A percentile compares a stretch with the other conserved stretches of the same genome.
These are phyloP conservation scores for Colletotrichum horii DNA, from an alignment of 2,329 filamentous ascomycete genomes.

Conservation along the genomic window DNA sequence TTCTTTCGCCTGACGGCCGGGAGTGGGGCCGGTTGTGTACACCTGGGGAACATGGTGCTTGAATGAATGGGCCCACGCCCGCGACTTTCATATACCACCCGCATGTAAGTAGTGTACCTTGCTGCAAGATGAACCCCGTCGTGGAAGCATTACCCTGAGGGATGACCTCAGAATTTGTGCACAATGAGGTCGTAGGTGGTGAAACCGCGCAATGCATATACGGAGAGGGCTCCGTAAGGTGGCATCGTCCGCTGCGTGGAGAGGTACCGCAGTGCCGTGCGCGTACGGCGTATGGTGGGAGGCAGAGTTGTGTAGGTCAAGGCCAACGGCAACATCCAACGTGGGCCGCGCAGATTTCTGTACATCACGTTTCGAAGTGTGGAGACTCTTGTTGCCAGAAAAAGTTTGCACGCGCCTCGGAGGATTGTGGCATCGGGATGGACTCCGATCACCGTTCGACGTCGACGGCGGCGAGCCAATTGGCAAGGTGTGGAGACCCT, in stretches of 20 bases:
- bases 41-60: background rate
- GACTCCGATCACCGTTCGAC: slow-evolving; percentile 1
- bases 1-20: background rate
- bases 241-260: background rate
- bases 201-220: background rate
- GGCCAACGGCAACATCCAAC: background rate
- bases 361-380: background rate
- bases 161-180: background rate
- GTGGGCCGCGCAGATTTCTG: background rate
- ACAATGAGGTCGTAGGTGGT: background rate
- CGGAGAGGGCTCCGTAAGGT: background rate
- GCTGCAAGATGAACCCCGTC: background rate
- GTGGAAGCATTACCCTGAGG: background rate
- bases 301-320: background rate
- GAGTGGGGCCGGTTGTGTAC: background rate
- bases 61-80: background rate
- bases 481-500: slow-evolving; percentile 1
- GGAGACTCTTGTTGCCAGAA: background rate
- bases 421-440: slow-evolving; percentile 15
- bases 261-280: background rate
- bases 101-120: background rate
- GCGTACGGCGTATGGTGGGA: background rate
- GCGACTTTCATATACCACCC: background rate
- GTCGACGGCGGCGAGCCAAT: background rate
- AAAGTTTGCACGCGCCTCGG: slow-evolving; percentile 17